Evolutionary conservation across 2,329 filamentous ascomycete genomes (phyloP), one percentile per base, ranked within the genome.

Genomic region (Coniella vitis): DNA sequence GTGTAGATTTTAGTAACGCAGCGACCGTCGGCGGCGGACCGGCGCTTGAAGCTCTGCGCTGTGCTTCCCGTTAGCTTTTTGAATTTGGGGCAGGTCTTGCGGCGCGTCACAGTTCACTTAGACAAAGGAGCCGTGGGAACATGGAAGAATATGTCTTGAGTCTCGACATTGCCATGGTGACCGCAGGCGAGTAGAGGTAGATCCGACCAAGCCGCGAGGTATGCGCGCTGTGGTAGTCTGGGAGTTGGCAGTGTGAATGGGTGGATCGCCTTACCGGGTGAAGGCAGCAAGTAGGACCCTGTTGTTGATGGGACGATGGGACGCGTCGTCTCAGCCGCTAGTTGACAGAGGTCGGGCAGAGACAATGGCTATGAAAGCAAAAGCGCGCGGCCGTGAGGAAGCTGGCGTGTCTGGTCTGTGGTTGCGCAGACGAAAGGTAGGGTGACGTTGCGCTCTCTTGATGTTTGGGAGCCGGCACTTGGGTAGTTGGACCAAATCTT

Each of bases 11-110:
- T 21, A 20, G 45, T 35, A 16, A 39, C 13, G 38, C 31, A 21
- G 31, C 34, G 34, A 25, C 36, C 37, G 22, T 47, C 42, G 25
- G 2, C 9, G 25, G 4, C 14, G 25, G 35, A 9, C 17, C 25
- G 36, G 14, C 32, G 31, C 32, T 41, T 47, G 25, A 51, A 25
- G 41, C 44, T 36, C 38, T 43, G 51, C 36, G 44, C 48, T 53
- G 47, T 38, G 44, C 51, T 38, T 47, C 43, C 25, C 17, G 51
- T 53, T 34, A 53, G 51, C 39, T 37, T 51, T 21, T 47, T 43
- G 43, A 53, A 21, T 12, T 21, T 40, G 10, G 48, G 37, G 17
- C 51, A 47, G 19, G 41, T 25, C 20, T 35, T 53, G 25, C 44
- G 51, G 39, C 48, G 44, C 48, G 49, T 44, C 44, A 48, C 51